phyloP scores from a whole-genome alignment of 2,329 filamentous ascomycete genomes.

The Phaeosphaeria sp. region DNA sequence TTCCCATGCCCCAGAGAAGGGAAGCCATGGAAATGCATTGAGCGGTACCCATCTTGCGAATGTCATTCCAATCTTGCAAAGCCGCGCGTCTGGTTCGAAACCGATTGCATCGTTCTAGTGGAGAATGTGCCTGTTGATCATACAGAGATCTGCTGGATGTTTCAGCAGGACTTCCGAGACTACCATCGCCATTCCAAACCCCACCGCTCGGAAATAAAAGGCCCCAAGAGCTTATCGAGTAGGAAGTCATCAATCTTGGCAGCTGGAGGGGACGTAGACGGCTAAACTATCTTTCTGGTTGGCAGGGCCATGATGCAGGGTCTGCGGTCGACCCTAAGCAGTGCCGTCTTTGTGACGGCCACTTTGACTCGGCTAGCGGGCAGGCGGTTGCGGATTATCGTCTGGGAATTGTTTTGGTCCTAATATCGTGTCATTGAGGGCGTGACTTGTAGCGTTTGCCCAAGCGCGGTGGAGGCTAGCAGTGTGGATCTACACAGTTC shows the following conservation, averaged over 20 bases:
- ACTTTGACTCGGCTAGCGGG: background rate
- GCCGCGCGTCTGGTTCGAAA: slow-evolving; percentile 29
- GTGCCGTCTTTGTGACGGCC: slow-evolving; percentile 2
- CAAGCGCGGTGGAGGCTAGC: background rate
- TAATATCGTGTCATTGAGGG: slow-evolving; percentile 2
- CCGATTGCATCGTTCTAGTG: slow-evolving; percentile 19
- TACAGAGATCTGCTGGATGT: slow-evolving; percentile 13
- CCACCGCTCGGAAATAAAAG: slow-evolving; percentile 23
- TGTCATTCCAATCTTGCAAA: slow-evolving; percentile 17
- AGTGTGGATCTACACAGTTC: slow-evolving; percentile 5
- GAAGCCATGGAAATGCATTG: background rate
- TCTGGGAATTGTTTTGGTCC: background rate
- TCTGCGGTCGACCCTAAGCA: slow-evolving; percentile 12
- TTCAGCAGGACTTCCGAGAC: background rate
- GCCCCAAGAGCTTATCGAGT: slow-evolving; percentile 18
- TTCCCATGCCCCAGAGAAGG: background rate
- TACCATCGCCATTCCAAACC: background rate
- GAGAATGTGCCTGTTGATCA: slow-evolving; percentile 32
- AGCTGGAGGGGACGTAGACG: slow-evolving; percentile 15
- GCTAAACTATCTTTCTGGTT: slow-evolving; percentile 22
- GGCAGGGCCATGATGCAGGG: slow-evolving; percentile 27
- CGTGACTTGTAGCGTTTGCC: slow-evolving; percentile 3
- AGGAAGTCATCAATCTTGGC: background rate
- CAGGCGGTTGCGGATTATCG: background rate
- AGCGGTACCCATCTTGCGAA: slow-evolving; percentile 1